Evolutionary conservation across 805 yeast genomes (phyloP), one percentile per base, ranked within the genome.

Genomic region (Suhomyces sp.): DNA sequence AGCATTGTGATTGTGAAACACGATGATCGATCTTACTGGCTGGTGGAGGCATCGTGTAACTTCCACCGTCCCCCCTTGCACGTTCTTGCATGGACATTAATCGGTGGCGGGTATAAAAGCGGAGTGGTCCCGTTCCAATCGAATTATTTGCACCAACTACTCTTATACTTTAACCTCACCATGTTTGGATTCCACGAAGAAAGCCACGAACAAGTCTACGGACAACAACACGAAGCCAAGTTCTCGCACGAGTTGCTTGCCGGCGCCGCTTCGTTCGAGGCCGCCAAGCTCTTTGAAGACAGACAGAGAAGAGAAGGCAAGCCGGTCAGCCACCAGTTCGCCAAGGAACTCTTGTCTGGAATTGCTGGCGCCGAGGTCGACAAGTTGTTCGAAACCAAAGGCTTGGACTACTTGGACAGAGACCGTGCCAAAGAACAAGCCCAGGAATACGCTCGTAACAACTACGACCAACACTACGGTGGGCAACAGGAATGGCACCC

Each of bases 261-360:
- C 15, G 63, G 63, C 40, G 63, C 57, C 23, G 63, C 63, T 18
- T 53, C 63, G 4, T 57, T 57, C 36, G 61, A 50, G 32, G 63
- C 63, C 25, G 50, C 52, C 28, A 57, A 53, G 44, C 43, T 54
- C 36, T 57, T 53, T 31, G 63, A 57, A 46, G 60, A 57, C 48
- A 51, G 46, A 31, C 61, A 57, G 42, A 53, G 60, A 46, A 44
- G 53, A 34, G 56, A 57, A 44, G 63, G 63, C 16, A 54, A 54
- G 46, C 61, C 63, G 25, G 61, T 56, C 19, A 39, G 46, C 39
- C 63, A 57, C 40, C 44, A 48, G 9, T 54, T 56, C 28, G 63
- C 61, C 36, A 57, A 56, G 43, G 61, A 57, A 35, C 9, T 48
- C 19, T 38, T 57, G 31, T 57, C 54, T 15, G 61, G 60, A 22